Evolutionary conservation across 805 yeast genomes (phyloP), one percentile per base, ranked within the genome.

Genomic region (Wickerhamiella qilinensis): DNA sequence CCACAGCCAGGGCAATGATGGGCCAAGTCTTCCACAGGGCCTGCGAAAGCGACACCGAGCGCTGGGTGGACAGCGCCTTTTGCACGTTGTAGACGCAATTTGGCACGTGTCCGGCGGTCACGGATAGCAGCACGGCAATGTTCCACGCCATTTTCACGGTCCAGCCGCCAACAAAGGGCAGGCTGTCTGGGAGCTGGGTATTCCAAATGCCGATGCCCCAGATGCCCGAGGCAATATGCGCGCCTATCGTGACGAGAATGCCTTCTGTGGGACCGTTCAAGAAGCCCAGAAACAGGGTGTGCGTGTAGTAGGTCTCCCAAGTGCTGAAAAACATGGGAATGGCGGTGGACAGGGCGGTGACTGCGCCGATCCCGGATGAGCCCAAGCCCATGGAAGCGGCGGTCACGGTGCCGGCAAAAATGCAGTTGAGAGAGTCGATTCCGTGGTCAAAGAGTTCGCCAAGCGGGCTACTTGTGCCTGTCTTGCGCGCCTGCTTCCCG

Each of bases 191-290:
- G 18, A 36, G 20, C 14, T 31, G 15, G 21, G 40, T 34, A 21
- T 43, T 39, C 39, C 41, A 40, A 20, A 41, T 35, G 18, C 21
- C 29, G 22, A 35, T 38, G 2, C 96, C 95, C 40, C 62, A 59
- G 31, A 75, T 39, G 2, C 84, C 94, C 0, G 94, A 76, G 15
- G 69, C 37, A 4, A 73, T 41, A 58, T 74, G 85, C 22, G 77
- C 62, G 1, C 47, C 51, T 21, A 71, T 60, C 35, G 85, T 69
- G 56, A 79, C 66, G 43, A 85, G 53, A 24, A 88, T 79, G 4
- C 97, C 98, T 60, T 91, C 97, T 5, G 91, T 95, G 1, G 98
- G 98, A 0, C 97, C 98, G 30, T 93, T 80, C 50, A 84, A 69
- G 48, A 73, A 78, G 32, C 91, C 79, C 38, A 88, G 65, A 55